Evolutionary conservation across 257 asterid genomes (phyloP), one percentile per base, ranked within the genome.

Genomic region (Solanum arcanum): DNA sequence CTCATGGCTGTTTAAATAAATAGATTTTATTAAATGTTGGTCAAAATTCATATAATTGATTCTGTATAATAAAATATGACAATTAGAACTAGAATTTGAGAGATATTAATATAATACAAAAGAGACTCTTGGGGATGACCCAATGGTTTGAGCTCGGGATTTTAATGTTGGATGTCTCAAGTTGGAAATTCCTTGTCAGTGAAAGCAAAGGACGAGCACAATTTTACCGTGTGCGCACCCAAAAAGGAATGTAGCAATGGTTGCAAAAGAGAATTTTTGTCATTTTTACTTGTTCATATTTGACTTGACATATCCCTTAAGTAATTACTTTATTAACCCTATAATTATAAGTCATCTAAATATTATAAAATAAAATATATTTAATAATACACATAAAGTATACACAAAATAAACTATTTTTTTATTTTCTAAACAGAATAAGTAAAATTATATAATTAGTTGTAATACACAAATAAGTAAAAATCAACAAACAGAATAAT

Each of bases 171-270:
- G 4, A 52, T 4, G 62, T 52, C 4, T 52, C 5, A 18, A 52
- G 11, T 52, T 52, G 0, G 5, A 52, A 52, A 18, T 0, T 0
- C 1, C 0, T 6, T 52, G 11, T 2, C 4, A 18, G 1, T 23
- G 11, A 52, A 18, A 18, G 0, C 2, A 52, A 52, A 0, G 62
- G 1, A 16, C 4, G 62, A 52, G 4, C 10, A 6, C 4, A 16
- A 21, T 52, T 52, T 52, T 16, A 52, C 4, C 23, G 3, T 2
- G 16, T 49, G 60, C 9, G 3, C 3, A 49, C 60, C 23, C 60
- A 49, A 49, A 49, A 49, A 49, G 1, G 9, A 37, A 37, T 5
- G 39, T 37, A 2, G 1, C 7, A 37, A 5, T 37, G 7, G 39
- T 37, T 37, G 60, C 60, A 49, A 49, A 49, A 49, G 3, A 60